Base-by-base conservation (phyloP, 495 filamentous ascomycete species). In the Tuber aestivum region DNA sequence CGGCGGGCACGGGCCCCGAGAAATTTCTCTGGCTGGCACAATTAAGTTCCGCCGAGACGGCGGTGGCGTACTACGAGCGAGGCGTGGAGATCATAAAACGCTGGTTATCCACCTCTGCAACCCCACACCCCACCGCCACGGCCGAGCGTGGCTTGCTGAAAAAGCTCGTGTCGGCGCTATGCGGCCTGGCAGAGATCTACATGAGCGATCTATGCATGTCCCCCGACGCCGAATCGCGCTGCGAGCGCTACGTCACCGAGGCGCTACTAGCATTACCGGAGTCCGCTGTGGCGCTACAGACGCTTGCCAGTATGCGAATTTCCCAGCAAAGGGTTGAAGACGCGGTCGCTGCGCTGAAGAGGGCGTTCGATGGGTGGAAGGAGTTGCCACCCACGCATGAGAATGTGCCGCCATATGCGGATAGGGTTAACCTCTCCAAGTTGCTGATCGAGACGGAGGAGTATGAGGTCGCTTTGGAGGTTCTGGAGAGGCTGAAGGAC, bases 201-300 rank as follows among this genome's bases (percentile, higher is more conserved):
- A 99, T 99, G 96, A 98, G 94, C 41, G 96, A 99, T 86, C 87
- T 99, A 77, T 92, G 92, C 38, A 97, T 93, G 92, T 93, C 96
- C 83, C 90, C 91, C 70, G 93, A 96, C 78, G 94, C 94, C 2
- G 96, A 98, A 84, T 84, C 86, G 69, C 87, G 90, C 72, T 98
- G 96, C 86, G 95, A 98, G 83, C 83, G 87, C 4, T 88, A 95
- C 68, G 90, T 97, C 71, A 93, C 93, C 9, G 94, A 97, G 83
- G 96, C 96, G 14, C 88, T 94, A 23, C 83, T 94, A 61, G 86
- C 94, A 27, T 90, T 89, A 38, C 92, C 94, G 16, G 86, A 91
- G 42, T 90, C 87, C 70, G 88, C 93, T 2, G 94, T 97, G 84
- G 91, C 93, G 4, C 89, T 97, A 83, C 96, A 98, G 83, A 99